Base-by-base conservation (phyloP, 2,329 filamentous ascomycete genomes). In the Diplodia seriata region DNA sequence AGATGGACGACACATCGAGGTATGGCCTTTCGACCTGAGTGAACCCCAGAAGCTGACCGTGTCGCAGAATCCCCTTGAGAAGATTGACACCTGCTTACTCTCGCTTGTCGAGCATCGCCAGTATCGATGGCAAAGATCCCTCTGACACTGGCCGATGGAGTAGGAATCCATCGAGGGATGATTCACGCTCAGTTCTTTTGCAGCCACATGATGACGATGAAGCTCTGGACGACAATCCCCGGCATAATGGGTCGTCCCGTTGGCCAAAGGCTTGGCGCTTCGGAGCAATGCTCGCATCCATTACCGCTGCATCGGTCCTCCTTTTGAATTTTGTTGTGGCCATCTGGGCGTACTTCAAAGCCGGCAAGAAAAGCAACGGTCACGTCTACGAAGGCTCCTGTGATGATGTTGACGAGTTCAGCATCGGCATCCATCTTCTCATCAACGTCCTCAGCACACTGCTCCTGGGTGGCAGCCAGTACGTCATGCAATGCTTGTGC, bases 361-460 rank as follows among this genome's bases (percentile, higher is more conserved):
- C 33, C 11, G 20, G 38, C 12, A 59, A 59, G 23, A 36, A 38
- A 31, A 40, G 26, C 23, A 31, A 53, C n/a, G 54, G 54, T 12
- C 29, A 57, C 18, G 20, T 57, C 20, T 57, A 36, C 31, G 31
- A 57, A 40, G 33, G 55, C 36, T 26, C n/a, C 14, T 43, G 36
- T 29, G 55, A 31, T 15, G 29, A 55, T 8, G 53, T 33, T 0
- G 29, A 55, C 11, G 12, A 8, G 29, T 18, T 14, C n/a, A 51
- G 36, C 12, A 33, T 33, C 43, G 29, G 59, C 1, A 69, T 83
- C 0, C 84, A 86, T 73, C 71, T 86, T 29, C 72, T 72, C 6
- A 70, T 73, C 5, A 63, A 63, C 33, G 29, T 54, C 5, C 56
- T 68, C 9, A 38, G 29, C n/a, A 51, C 66, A 2, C 29, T 63